Percentiles rank a stretch among this genome's conserved stretches.
Evolutionary conservation across 1,284 basidiomycete genomes (phyloP).

Genomic region (Pisolithus thermaeus): DNA sequence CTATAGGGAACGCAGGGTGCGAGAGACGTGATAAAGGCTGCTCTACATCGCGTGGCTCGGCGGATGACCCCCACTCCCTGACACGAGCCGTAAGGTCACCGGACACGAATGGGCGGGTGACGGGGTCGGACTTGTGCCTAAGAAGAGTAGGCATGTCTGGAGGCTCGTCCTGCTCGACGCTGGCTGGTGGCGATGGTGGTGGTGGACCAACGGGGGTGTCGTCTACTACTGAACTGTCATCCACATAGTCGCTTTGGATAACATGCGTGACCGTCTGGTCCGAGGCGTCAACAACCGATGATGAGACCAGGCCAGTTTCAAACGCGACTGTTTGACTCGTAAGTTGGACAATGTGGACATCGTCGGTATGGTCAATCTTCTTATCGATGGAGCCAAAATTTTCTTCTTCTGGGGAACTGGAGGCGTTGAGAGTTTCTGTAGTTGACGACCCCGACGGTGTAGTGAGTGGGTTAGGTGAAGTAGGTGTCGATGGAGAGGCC

Average conservation of each 20-base stretch:
- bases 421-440: conserved; percentile 25
- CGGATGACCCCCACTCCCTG: conserved; percentile 25
- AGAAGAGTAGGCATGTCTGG: conserved; percentile 9
- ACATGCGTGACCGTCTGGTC: conserved; percentile 24
- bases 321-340: conserved; percentile 41
- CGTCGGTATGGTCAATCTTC: conserved; percentile 30
- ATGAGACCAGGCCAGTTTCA: conserved; percentile 34
- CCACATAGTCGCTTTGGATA: conserved; percentile 22
- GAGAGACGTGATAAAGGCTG: conserved; percentile 21
- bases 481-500: conserved; percentile 19
- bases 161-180: conserved; percentile 36
- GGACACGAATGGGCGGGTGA: conserved; percentile 22
- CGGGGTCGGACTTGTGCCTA: conserved; percentile 14
- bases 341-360: conserved; percentile 49
- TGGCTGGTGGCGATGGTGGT: conserved; percentile 63
- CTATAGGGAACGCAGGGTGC: conserved; percentile 16
- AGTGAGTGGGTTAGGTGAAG: conserved; percentile 8
- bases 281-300: conserved; percentile 19
- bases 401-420: conserved; percentile 8
- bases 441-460: conserved; percentile 32
- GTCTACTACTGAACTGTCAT: conserved; percentile 2
- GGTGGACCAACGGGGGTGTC: conserved; percentile 44
- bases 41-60: conserved; percentile 18
- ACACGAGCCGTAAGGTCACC: conserved; percentile 27
- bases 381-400: conserved; percentile 28